Conservation (phyloP, 441 rosid species). For the Adansonia rubrostipa region DNA sequence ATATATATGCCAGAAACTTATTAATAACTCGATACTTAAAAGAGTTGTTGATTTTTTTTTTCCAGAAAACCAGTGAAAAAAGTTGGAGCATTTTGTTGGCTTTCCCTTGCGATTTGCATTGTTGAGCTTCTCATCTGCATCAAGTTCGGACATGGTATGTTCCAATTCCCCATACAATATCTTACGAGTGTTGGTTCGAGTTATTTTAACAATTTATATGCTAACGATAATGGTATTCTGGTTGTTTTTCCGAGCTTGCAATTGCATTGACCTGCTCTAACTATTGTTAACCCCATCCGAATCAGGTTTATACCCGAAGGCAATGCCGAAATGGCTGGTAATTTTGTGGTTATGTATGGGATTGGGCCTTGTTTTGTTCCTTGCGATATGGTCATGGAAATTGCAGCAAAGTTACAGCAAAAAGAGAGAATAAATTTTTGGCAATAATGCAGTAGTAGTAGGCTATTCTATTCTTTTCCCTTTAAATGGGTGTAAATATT, state of each 20-base stretch:
- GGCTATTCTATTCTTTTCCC: no score
- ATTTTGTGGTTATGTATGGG: constrained; percentile 76
- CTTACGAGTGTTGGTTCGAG: background rate
- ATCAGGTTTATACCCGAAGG: constrained; percentile 84
- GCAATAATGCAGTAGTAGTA: background rate
- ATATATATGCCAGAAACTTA: no score
- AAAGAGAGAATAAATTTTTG: constrained; percentile 65
- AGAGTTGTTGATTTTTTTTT: background rate
- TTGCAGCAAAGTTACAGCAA: constrained; percentile 57
- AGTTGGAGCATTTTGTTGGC: constrained; percentile 99
- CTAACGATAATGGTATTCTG: background rate
- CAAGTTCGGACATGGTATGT: constrained; percentile 93
- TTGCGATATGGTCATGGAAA: constrained; percentile 84
- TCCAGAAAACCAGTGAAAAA: constrained; percentile 80
- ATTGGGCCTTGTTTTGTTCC: constrained; percentile 51
- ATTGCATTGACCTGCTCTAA: background rate
- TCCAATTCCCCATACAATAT: background rate
- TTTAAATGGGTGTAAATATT: no score
- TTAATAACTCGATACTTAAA: no score
- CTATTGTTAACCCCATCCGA: background rate
- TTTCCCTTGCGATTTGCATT: constrained; percentile 93
- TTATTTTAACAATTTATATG: background rate
- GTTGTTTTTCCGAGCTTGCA: background rate
- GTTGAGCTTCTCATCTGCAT: constrained; percentile 97
- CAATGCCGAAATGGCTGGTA: constrained; percentile 84